Evolutionary conservation across 352 stramenopile genomes (phyloP).

Genomic region (Phytophthora macrochlamydospora): DNA sequence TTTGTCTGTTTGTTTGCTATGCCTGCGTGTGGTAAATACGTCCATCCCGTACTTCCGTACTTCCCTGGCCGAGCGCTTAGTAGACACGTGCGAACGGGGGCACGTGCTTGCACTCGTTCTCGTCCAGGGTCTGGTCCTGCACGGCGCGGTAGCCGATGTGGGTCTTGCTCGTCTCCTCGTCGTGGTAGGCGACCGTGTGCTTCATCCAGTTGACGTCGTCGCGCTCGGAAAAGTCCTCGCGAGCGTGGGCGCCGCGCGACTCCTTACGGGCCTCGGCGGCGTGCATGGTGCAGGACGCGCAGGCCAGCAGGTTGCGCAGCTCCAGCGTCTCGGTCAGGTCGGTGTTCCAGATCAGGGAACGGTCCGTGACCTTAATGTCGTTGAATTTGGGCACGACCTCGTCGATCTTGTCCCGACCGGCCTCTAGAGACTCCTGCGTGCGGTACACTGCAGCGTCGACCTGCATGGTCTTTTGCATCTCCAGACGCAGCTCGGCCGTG

Average conservation of each 20-base stretch:
- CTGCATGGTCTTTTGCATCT: slow-evolving; percentile 72
- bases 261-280: slow-evolving; percentile 95
- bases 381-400: slow-evolving; percentile 91
- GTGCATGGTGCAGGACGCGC: slow-evolving; percentile 95
- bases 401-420: slow-evolving; percentile 90
- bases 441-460: slow-evolving; percentile 59
- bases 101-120: slow-evolving; percentile 94
- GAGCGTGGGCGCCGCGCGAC: slow-evolving; percentile 94
- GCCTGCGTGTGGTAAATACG: slow-evolving; percentile 32
- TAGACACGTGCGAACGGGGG: slow-evolving; percentile 96
- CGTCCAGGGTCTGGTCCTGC: slow-evolving; percentile 95
- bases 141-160: slow-evolving; percentile 92
- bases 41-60: slow-evolving; percentile 31
- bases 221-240: slow-evolving; percentile 94
- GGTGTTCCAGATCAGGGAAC: slow-evolving; percentile 97
- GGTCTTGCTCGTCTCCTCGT: slow-evolving; percentile 90
- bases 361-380: slow-evolving; percentile 94
- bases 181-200: slow-evolving; percentile 95
- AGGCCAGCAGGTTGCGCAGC: slow-evolving; percentile 93
- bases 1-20: slow-evolving; percentile 5
- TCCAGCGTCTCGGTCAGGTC: slow-evolving; percentile 97
- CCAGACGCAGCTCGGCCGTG: slow-evolving; percentile 85
- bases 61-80: slow-evolving; percentile 62
- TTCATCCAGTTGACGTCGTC: slow-evolving; percentile 98
- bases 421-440: slow-evolving; percentile 67